Conservation (phyloP, 2,329 filamentous ascomycete genomes). For the Aciculosporium take region DNA sequence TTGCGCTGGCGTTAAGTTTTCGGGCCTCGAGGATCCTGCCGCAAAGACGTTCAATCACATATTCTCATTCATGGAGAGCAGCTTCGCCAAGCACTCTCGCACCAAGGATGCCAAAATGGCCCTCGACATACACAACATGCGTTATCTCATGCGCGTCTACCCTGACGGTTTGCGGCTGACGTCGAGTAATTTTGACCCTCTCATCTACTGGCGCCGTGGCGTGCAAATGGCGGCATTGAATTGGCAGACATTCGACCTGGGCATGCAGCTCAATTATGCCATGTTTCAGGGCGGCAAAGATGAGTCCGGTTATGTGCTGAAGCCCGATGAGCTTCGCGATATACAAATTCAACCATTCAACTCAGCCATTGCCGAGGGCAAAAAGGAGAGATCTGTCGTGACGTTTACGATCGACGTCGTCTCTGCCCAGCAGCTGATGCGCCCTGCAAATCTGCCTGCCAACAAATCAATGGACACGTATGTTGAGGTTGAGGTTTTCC, state of each 20-base stretch:
- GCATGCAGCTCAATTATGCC: conserved; percentile 91
- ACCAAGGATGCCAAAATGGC: conserved; percentile 61
- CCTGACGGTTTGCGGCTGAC: conserved; percentile 68
- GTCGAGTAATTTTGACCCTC: conserved; percentile 88
- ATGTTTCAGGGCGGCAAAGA: conserved; percentile 91
- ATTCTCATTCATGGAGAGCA: conserved; percentile 84
- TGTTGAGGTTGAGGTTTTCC: conserved; percentile 87
- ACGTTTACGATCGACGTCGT: conserved; percentile 78
- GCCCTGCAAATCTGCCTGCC: conserved; percentile 56
- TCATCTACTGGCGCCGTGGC: conserved; percentile 85
- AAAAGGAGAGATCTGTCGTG: conserved; percentile 68
- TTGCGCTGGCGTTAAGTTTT: conserved; percentile 63
- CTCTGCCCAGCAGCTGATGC: conserved; percentile 87
- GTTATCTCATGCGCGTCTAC: conserved; percentile 86
- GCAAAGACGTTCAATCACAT: conserved; percentile 88
- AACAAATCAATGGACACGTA: conserved; percentile 78
- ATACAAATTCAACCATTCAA: conserved; percentile 44
- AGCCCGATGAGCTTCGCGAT: conserved; percentile 72
- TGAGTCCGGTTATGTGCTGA: conserved; percentile 81
- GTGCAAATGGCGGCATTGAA: conserved; percentile 97
- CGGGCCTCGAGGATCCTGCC: conserved; percentile 61
- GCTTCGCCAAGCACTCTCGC: conserved; percentile 68
- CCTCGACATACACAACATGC: conserved; percentile 80
- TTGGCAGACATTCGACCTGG: conserved; percentile 94
- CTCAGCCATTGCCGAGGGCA: conserved; percentile 38